A percentile compares a stretch with the other conserved stretches of the same genome.
phyloP scores from a whole-genome alignment of 257 asterid genomes.

The Ilex aquifolium region DNA sequence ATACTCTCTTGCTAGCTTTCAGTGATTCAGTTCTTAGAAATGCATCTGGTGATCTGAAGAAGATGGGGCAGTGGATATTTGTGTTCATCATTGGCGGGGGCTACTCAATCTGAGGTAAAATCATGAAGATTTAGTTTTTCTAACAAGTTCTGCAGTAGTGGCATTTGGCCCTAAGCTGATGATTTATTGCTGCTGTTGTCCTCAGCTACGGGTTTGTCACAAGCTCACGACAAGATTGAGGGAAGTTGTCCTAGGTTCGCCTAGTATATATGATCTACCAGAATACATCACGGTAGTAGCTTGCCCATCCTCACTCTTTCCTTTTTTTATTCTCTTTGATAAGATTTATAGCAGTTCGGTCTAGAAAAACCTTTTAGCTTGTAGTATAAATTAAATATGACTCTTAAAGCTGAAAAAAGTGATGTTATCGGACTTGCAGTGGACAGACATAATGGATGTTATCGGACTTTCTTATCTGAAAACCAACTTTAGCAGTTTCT shows the following conservation, averaged over 20 bases:
- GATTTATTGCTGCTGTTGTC: constrained; percentile 11
- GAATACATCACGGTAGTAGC: constrained; percentile 66
- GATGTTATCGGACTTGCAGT: no score
- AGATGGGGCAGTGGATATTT: constrained; percentile 92
- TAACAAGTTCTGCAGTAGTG: neutral
- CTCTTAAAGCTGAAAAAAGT: neutral
- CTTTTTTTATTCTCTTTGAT: neutral
- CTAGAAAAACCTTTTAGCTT: no score
- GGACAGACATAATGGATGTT: no score
- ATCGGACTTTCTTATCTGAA: no score
- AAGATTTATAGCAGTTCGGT: no score
- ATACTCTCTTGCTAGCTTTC: constrained; percentile 18
- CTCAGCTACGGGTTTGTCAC: constrained; percentile 91
- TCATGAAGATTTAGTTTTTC: constrained; percentile 1
- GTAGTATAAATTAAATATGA: no score
- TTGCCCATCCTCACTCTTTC: neutral
- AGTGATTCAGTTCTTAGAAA: constrained; percentile 73
- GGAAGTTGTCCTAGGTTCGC: constrained; percentile 93
- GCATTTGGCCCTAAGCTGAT: constrained; percentile 5
- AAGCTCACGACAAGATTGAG: constrained; percentile 82
- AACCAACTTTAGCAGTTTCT: no score
- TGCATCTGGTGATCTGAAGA: constrained; percentile 50
- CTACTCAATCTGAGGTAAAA: constrained; percentile 93
- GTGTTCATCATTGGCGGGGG: constrained; percentile 90
- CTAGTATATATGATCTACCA: constrained; percentile 87